Evolutionary conservation across 2,329 filamentous ascomycete species (phyloP), one percentile per base, ranked within the genome.

Genomic region (Teratosphaeria epicoccoides): DNA sequence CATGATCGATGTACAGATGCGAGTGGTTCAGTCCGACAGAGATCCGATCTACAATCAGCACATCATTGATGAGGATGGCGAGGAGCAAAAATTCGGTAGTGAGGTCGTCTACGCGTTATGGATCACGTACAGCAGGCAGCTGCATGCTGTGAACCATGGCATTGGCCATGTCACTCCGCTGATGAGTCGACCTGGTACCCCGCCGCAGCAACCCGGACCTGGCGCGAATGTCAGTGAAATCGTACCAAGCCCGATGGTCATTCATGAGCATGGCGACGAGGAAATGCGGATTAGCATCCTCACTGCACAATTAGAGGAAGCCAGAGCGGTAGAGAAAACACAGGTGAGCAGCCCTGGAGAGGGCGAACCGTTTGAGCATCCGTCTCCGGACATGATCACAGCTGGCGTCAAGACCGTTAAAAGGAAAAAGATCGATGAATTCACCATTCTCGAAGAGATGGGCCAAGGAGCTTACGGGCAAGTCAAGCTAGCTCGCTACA

Each of bases 381-480:
- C 67, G 2, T 64, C 66, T 3, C 66, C 66, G 17, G 66, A 66
- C 40, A 58, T 67, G 43, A 55, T 67, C 26, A 58, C 59, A 25
- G 63, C 64, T 4, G 63, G 63, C 37, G 59, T 54, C 46, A 61
- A 62, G 40, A 47, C 60, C 2, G 63, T 66, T 48, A 64, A 61
- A 45, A 96, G 94, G 72, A 93, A 93, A 70, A 83, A 81, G 0
- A 97, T 98, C 57, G 77, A 85, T 49, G 89, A 96, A 66, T 98
- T 95, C 67, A 78, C 84, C 43, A 91, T 98, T 54, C 75, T 98
- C 11, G 93, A 98, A 70, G 93, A 98, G 55, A 97, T 98, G 91
- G 93, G 93, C 4, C 89, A 96, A 71, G 93, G 93, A 40, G 93
- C 93, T 1, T 98, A 98, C 66, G 93, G 93, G 1, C 91, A 98